Evolutionary conservation across 2,329 filamentous ascomycete genomes (phyloP).

Genomic region (Magnaporthiopsis poae): DNA sequence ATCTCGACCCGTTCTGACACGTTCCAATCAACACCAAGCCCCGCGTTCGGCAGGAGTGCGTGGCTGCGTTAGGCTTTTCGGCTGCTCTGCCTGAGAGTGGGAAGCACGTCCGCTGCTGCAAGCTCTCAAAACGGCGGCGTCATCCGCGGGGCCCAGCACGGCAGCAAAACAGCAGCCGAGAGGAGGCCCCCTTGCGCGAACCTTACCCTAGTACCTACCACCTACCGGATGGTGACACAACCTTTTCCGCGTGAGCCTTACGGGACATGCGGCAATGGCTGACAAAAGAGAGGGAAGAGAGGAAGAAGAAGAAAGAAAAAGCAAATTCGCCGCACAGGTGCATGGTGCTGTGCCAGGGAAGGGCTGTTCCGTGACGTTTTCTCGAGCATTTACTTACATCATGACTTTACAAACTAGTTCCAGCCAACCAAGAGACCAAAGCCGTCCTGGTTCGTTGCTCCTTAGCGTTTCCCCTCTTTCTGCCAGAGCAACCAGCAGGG

Average conservation of each 20-base stretch:
- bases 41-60: background rate
- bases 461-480: background rate
- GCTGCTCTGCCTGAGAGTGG: background rate
- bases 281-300: background rate
- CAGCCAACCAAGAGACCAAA: background rate
- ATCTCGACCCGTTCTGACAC: no score
- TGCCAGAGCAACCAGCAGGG: background rate
- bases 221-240: background rate
- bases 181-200: background rate
- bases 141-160: background rate
- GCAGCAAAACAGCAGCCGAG: background rate
- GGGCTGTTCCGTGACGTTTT: no score
- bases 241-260: background rate
- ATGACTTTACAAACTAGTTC: background rate
- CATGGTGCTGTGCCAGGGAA: background rate
- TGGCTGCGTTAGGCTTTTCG: background rate
- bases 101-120: background rate
- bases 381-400: background rate
- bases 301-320: background rate
- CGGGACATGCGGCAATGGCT: background rate
- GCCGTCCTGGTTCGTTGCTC: background rate
- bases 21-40: no score
- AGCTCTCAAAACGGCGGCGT: background rate
- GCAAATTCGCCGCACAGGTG: background rate
- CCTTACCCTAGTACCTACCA: background rate